Conservation (phyloP, 2,329 filamentous ascomycete species). For the Diaporthe citri region DNA sequence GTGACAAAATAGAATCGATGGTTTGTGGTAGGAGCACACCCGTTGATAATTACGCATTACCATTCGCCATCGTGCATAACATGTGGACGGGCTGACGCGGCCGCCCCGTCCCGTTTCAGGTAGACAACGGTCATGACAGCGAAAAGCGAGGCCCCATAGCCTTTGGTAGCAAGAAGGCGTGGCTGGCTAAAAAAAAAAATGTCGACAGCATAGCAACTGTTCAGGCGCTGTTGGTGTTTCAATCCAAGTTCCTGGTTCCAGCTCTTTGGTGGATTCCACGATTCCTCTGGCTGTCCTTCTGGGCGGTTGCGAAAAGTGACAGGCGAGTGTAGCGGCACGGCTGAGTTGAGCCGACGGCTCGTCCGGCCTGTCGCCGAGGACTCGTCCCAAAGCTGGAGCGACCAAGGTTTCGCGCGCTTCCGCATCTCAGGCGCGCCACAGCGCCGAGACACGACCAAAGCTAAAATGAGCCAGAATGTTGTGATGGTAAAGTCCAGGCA, state of each 20-base stretch:
- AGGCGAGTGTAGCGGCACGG: background rate
- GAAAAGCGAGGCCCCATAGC: slow-evolving; percentile 15
- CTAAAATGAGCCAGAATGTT: background rate
- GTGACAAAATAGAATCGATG: slow-evolving; percentile 29
- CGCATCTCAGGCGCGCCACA: background rate
- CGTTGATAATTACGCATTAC: slow-evolving; percentile 40
- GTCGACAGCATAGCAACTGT: background rate
- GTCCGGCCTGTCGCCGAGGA: slow-evolving; percentile 17
- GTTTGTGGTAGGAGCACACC: slow-evolving; percentile 27
- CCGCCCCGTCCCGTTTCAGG: slow-evolving; percentile 4
- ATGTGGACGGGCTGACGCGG: slow-evolving; percentile 24
- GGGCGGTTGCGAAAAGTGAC: background rate
- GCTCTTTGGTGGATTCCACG: background rate
- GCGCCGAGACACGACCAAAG: slow-evolving; percentile 4
- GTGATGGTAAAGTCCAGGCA: background rate
- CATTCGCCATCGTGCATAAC: slow-evolving; percentile 34
- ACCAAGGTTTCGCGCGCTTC: background rate
- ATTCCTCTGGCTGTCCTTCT: background rate
- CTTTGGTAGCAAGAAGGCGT: background rate
- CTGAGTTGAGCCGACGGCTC: slow-evolving; percentile 17
- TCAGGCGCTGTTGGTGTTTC: background rate
- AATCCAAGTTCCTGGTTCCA: slow-evolving; percentile 4
- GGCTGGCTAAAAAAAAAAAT: slow-evolving; percentile 6
- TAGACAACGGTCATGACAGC: background rate
- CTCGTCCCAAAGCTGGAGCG: slow-evolving; percentile 10